phyloP scores from a whole-genome alignment of 371 early-diverging fungal species.

The Rhizopus arrhizus region DNA sequence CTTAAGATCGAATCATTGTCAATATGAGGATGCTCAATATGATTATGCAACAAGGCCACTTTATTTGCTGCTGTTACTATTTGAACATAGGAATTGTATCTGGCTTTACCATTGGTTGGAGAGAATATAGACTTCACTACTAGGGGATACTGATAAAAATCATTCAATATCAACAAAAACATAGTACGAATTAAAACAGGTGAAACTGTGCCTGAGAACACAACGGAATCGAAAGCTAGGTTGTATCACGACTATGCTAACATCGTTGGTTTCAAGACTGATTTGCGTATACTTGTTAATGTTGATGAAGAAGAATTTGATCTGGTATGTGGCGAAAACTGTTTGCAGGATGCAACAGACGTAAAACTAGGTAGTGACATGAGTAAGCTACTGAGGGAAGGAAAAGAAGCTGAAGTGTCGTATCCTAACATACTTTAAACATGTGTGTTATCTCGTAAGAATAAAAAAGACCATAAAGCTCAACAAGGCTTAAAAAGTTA shows the following conservation, averaged over 20 bases:
- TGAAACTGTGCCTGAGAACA: conserved; percentile 4
- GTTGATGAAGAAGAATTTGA: conserved; percentile 15
- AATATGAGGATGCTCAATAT: background rate
- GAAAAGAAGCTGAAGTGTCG: too few relatives aligned
- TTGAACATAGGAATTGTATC: background rate
- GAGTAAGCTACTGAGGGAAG: too few relatives aligned
- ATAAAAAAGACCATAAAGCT: too few relatives aligned
- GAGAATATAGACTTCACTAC: background rate
- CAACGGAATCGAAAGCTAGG: conserved; percentile 8
- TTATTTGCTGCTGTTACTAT: background rate
- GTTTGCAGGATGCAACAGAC: too few relatives aligned
- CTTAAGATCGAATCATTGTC: background rate
- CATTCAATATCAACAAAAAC: conserved; percentile 10
- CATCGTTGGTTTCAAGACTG: conserved; percentile 10
- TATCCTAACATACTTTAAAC: too few relatives aligned
- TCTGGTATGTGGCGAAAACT: conserved; percentile 11
- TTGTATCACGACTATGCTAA: conserved; percentile 1
- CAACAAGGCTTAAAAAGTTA: too few relatives aligned
- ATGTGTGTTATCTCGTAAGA: too few relatives aligned
- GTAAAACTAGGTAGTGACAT: too few relatives aligned
- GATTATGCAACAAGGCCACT: background rate
- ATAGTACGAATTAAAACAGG: conserved; percentile 10
- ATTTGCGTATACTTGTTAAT: conserved; percentile 15
- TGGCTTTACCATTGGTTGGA: background rate
- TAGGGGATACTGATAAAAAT: background rate